phyloP scores from a whole-genome alignment of 2,329 filamentous ascomycete species.

The Chrysoporthe cubensis region DNA sequence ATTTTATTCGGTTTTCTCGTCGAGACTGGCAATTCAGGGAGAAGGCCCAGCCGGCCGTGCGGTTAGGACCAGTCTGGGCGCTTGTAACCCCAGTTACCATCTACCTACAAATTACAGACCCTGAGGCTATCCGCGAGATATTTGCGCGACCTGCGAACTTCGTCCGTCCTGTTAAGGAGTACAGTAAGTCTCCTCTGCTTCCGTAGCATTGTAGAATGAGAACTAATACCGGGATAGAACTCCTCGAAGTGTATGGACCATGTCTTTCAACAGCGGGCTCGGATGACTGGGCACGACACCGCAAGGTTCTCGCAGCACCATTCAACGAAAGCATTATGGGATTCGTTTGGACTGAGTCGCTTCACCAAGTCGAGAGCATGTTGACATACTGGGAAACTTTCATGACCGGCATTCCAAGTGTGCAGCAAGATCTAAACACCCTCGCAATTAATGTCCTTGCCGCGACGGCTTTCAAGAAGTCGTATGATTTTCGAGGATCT shows the following conservation, averaged over 20 bases:
- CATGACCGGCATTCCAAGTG: conserved; percentile 26
- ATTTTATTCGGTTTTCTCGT: conserved; percentile 33
- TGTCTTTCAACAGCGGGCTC: conserved; percentile 35
- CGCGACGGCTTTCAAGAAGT: conserved; percentile 30
- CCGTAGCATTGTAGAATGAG: no score
- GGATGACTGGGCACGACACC: conserved; percentile 38
- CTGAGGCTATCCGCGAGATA: conserved; percentile 33
- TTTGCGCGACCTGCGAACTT: conserved; percentile 32
- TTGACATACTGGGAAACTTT: no score
- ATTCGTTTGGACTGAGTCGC: conserved; percentile 36
- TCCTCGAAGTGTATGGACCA: conserved; percentile 36
- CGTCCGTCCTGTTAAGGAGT: conserved; percentile 30
- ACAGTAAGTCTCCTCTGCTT: conserved; percentile 20
- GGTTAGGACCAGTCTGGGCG: conserved; percentile 34
- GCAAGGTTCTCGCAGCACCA: conserved; percentile 34
- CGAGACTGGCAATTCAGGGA: conserved; percentile 33
- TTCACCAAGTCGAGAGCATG: conserved; percentile 7
- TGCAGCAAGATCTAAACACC: conserved; percentile 33
- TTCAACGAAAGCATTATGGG: conserved; percentile 37
- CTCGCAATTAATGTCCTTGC: conserved; percentile 38
- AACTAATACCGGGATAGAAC: no score
- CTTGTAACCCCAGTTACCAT: conserved; percentile 32
- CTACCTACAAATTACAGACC: conserved; percentile 32
- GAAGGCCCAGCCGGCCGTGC: conserved; percentile 21
- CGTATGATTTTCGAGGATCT: no score